Evolutionary conservation across 345 rosid species (phyloP).

Genomic region (Orychophragmus violaceus): DNA sequence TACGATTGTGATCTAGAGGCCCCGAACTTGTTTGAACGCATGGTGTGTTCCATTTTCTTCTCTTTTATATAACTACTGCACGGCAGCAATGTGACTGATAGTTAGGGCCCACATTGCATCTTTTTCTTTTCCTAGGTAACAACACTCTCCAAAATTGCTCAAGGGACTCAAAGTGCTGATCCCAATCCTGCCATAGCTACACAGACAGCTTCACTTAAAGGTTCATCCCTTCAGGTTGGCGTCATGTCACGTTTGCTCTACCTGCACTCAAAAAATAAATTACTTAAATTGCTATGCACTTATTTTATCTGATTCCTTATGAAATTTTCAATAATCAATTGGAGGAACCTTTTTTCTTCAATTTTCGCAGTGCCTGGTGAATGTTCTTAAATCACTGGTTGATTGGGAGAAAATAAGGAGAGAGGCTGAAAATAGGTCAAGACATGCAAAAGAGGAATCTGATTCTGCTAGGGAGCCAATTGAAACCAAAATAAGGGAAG

Average conservation of each 20-base stretch:
- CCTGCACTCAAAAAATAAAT: conserved; percentile 5
- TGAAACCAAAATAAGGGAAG: conserved; percentile 58
- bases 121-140: conserved; percentile 52
- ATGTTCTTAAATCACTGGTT: conserved; percentile 82
- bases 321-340: conserved; percentile 15
- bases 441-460: conserved; percentile 35
- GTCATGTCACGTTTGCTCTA: conserved; percentile 18
- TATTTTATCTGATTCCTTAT: conserved; percentile 1
- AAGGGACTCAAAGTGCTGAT: conserved; percentile 84
- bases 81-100: background rate
- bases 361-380: conserved; percentile 75
- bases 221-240: conserved; percentile 86
- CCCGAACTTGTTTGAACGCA: conserved; percentile 96
- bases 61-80: background rate
- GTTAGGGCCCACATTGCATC: conserved; percentile 5
- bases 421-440: conserved; percentile 41
- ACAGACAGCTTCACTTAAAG: conserved; percentile 70
- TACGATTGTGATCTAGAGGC: conserved; percentile 99
- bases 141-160: conserved; percentile 78
- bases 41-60: conserved; percentile 43
- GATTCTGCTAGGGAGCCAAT: conserved; percentile 37
- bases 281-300: background rate
- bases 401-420: conserved; percentile 81
- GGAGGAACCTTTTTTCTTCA: conserved; percentile 22
- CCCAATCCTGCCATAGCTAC: conserved; percentile 68